Evolutionary conservation across 164 flowering plant species (phyloP).

Genomic region (Nymphaea thermarum): DNA sequence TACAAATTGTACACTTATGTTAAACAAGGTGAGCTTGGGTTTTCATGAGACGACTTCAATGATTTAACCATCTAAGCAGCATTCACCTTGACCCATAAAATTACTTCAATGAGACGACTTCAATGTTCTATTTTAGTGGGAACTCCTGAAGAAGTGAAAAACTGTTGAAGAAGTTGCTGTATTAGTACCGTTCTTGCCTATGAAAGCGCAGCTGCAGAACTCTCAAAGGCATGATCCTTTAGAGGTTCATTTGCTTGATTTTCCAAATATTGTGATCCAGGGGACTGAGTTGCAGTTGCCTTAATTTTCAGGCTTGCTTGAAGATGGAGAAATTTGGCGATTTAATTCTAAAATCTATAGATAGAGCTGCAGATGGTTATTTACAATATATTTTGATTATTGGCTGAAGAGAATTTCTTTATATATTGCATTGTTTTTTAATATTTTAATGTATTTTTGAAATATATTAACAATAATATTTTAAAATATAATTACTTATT

Average conservation of each 20-base stretch:
- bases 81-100: no score
- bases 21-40: no score
- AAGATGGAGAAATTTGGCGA: slow-evolving; percentile 99
- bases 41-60: no score
- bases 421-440: slow-evolving; percentile 58
- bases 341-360: slow-evolving; percentile 69
- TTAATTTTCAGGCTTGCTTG: slow-evolving; percentile 83
- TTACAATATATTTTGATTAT: slow-evolving; percentile 93
- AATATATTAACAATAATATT: no score
- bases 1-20: no score
- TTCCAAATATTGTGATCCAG: slow-evolving; percentile 94
- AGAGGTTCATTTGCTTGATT: slow-evolving; percentile 97
- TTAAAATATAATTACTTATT: no score
- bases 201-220: slow-evolving; percentile 97
- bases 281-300: slow-evolving; percentile 99
- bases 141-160: slow-evolving; percentile 98
- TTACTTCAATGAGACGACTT: no score
- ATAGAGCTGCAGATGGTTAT: slow-evolving; percentile 98
- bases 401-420: slow-evolving; percentile 98
- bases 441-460: no score
- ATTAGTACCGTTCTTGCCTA: slow-evolving; percentile 91
- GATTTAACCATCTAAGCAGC: no score
- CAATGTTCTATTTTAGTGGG: slow-evolving; percentile 7
- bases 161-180: slow-evolving; percentile 99
- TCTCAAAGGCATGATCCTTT: slow-evolving; percentile 97